Conservation (phyloP, 768 basidiomycete genomes). For the Gloeopeniophorella convolvens region DNA sequence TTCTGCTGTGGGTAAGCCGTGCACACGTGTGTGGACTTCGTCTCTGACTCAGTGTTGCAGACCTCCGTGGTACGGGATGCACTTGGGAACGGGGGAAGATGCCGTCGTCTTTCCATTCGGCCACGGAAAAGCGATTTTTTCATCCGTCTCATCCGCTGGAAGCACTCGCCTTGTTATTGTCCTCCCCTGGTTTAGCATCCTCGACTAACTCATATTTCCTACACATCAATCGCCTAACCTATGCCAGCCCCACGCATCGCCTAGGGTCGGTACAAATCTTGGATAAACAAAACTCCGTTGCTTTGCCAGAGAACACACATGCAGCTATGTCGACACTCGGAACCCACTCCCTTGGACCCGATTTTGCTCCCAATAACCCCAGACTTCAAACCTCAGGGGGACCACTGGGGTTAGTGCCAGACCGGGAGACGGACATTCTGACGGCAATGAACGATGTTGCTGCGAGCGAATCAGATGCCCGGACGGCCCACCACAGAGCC, state of each 20-base stretch:
- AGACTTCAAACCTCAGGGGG: neutral
- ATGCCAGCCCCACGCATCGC: neutral
- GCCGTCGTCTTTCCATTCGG: constrained; percentile 13
- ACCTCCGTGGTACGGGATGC: constrained; percentile 21
- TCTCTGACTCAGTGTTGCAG: neutral
- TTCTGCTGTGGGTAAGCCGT: constrained; percentile 17
- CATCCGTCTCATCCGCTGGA: constrained; percentile 14
- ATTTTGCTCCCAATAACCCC: neutral
- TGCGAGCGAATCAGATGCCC: neutral
- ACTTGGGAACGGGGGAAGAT: constrained; percentile 6
- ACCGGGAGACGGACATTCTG: neutral
- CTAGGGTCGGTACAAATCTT: neutral
- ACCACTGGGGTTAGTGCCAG: neutral
- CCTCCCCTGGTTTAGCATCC: constrained; percentile 5
- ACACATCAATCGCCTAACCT: constrained; percentile 16
- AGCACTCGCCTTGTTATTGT: constrained; percentile 8
- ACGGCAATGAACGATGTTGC: neutral
- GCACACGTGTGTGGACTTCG: neutral
- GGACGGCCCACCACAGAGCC: neutral
- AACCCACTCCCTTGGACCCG: neutral
- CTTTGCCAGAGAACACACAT: neutral
- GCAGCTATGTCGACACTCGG: neutral
- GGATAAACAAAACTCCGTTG: neutral
- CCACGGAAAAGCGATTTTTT: constrained; percentile 13
- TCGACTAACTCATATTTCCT: constrained; percentile 11